Evolutionary conservation across 129 eudicot species (phyloP).

Genomic region (Helichrysum umbraculigerum): DNA sequence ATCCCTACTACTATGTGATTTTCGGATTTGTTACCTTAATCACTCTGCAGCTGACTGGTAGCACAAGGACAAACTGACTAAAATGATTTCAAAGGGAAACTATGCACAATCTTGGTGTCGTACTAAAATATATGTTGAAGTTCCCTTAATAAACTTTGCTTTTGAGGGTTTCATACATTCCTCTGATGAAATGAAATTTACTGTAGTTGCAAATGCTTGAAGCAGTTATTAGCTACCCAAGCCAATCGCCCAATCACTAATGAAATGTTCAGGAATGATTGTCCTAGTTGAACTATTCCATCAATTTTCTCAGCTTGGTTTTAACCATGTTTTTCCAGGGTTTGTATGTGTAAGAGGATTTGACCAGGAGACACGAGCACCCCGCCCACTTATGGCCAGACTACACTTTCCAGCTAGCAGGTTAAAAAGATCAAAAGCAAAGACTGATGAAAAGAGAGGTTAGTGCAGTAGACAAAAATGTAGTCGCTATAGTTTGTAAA

Average conservation of each 20-base stretch:
- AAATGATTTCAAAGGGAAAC: not conserved
- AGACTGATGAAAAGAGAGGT: slow-evolving; percentile 31
- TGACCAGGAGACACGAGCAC: slow-evolving; percentile 65
- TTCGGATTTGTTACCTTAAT: not conserved
- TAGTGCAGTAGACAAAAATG: slow-evolving; percentile 6
- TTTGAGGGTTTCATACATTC: not conserved
- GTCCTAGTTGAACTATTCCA: not conserved
- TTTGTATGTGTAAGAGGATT: slow-evolving; percentile 90
- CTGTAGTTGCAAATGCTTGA: not conserved
- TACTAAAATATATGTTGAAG: not conserved
- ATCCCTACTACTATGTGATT: slow-evolving; percentile 3
- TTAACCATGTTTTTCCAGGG: slow-evolving; percentile 42
- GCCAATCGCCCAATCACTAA: not conserved
- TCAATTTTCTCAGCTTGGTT: slow-evolving; percentile 6
- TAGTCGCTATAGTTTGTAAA: not conserved
- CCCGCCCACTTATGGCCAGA: slow-evolving; percentile 79
- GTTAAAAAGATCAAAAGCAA: slow-evolving; percentile 42
- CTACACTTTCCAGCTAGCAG: slow-evolving; percentile 81
- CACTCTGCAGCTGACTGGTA: not conserved
- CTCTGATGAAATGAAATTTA: not conserved
- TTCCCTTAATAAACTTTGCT: not conserved
- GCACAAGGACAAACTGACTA: not conserved
- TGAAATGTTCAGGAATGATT: not conserved
- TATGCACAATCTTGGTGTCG: not conserved
- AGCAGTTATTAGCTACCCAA: not conserved